A percentile compares a stretch with the other conserved stretches of the same genome.
Evolutionary conservation across 2,329 filamentous ascomycete genomes (phyloP).

Genomic region (Diaporthe amygdali): DNA sequence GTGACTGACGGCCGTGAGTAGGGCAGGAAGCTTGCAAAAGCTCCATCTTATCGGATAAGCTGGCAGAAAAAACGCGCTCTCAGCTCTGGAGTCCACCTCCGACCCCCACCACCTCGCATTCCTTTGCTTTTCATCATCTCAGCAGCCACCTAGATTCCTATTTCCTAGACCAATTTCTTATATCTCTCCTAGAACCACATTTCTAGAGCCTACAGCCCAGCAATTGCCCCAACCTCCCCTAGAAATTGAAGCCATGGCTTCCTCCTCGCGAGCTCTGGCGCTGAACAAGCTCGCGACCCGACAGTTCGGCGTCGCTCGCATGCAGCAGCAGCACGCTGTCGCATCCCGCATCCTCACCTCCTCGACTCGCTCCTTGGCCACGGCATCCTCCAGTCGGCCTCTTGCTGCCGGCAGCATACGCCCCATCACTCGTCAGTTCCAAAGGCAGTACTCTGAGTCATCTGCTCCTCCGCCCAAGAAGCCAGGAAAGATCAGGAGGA

Average conservation of each 20-base stretch:
- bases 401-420: constrained; percentile 30
- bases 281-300: constrained; percentile 35
- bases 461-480: constrained; percentile 51
- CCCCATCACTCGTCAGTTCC: constrained; percentile 33
- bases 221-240: constrained; percentile 4
- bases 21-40: neutral
- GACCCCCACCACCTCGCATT: constrained; percentile 5
- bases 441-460: constrained; percentile 34
- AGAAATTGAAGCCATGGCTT: constrained; percentile 36
- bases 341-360: constrained; percentile 34
- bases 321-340: constrained; percentile 27
- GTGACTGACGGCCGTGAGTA: neutral
- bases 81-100: neutral
- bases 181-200: neutral
- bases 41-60: constrained; percentile 18
- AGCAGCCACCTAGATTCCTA: neutral
- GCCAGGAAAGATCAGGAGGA: constrained; percentile 66
- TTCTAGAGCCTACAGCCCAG: neutral
- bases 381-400: constrained; percentile 25
- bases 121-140: constrained; percentile 15
- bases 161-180: neutral
- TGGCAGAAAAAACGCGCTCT: constrained; percentile 23
- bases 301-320: constrained; percentile 32
- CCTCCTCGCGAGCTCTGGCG: constrained; percentile 38
- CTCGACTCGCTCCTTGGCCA: constrained; percentile 28